Base-by-base conservation (phyloP, 257 asterid species). In the Penstemon barbatus region DNA sequence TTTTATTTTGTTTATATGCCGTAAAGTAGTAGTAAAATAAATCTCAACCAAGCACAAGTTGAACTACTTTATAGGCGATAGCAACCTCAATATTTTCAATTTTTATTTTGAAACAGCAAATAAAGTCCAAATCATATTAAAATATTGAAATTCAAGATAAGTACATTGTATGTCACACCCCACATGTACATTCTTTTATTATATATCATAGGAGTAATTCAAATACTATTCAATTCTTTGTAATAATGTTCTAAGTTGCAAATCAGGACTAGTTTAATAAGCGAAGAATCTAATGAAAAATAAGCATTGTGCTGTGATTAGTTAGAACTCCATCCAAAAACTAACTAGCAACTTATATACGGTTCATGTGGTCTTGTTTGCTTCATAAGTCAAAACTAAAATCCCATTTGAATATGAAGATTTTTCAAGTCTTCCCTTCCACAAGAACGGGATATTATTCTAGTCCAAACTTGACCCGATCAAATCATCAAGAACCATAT, bases 121-220 rank as follows among this genome's bases (percentile, higher is more conserved):
- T 39, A 59, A 41, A 70, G 46, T 50, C 68, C 62, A 18, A 70
- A 41, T 61, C 33, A 25, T 48, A 39, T 38, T 19, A 38, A 61
- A 15, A 38, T n/a, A 12, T 37, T 11, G 33, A 57, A 37, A 58
- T 39, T 38, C 48, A 58, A 58, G 18, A 38, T 11, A 39, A 38
- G 9, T 58, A 1, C 48, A 58, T 58, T 57, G 61, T 42, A 39
- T 40, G 33, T 58, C 6, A 40, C 48, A 58, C 5, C 48, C 4
- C 64, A 58, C 46, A 58, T 58, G 44, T n/a, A 11, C 33, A 25
- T 25, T 25, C 2, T 25, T 36, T 58, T 58, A 48, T 5, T 15
- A n/a, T n/a, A n/a, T n/a, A 15, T 0, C 36, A 6, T 25, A 25
- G 33, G 33, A 2, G 33, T 39, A 38, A 39, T 39, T 11, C 25